Base-by-base conservation (phyloP, 129 eudicot species). In the Deinandra increscens region DNA sequence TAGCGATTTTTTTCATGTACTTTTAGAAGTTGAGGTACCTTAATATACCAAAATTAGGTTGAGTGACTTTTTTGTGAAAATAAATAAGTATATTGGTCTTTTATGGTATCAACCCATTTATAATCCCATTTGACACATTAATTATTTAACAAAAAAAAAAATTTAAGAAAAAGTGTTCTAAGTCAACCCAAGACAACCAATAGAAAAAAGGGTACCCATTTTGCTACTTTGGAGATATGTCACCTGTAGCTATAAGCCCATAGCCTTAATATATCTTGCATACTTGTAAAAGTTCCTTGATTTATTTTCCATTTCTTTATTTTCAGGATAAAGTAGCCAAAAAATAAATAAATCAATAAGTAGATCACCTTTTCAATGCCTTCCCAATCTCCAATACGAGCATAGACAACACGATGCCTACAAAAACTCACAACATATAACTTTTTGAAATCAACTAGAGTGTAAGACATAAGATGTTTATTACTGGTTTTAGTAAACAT, bases 301-400 rank as follows among this genome's bases (percentile, higher is more conserved):
- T 31, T 0, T 59, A 55, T 29, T 29, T 59, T 29, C 19, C 18
- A 19, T 1, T 18, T 59, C n/a, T 59, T 4, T 59, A 29, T 14
- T 59, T 26, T 51, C 29, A 51, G 12, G 12, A 56, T 29, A 11
- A 15, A 26, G 38, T 56, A 20, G 38, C 5, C 11, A 14, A 45
- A n/a, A 36, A 33, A 9, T 12, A 18, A 39, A 53, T 41, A 69
- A 64, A 53, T 0, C 8, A 59, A 43, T 18, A 71, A 71, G 48
- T 9, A 54, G 54, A 59, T 66, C 41, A 91, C 96, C 96, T 85
- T 85, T 58, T 43, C 42, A 73, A 91, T 82, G 78, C 87, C 81
- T 66, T 88, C 96, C 97, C 97, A 91, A 65, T 91, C 90, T 39
- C 86, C 85, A 49, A 88, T 74, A 44, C 93, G 97, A 66, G 97